Percentiles rank a stretch among this genome's conserved stretches.
These are phyloP conservation scores for Ogataea glucozyma DNA, from an alignment of 805 yeast species.

Conservation along the genomic window DNA sequence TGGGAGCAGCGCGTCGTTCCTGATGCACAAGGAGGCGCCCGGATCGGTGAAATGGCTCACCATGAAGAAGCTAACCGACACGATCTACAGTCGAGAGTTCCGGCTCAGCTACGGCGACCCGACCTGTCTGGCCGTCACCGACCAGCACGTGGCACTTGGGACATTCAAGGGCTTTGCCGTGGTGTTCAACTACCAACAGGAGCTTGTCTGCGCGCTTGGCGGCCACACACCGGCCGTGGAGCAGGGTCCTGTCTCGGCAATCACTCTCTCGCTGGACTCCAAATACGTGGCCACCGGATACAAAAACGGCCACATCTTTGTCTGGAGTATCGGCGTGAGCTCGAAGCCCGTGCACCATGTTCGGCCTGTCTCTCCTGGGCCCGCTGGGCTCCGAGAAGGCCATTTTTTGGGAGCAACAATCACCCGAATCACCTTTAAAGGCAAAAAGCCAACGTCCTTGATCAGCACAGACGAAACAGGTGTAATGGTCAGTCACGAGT, in stretches of 20 bases:
- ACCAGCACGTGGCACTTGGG: slow-evolving; percentile 57
- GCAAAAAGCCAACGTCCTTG: slow-evolving; percentile 55
- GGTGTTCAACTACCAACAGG: slow-evolving; percentile 70
- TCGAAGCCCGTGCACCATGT: slow-evolving; percentile 32
- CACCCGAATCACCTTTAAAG: slow-evolving; percentile 47
- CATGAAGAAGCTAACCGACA: slow-evolving; percentile 27
- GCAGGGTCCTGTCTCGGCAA: slow-evolving; percentile 51
- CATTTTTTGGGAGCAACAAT: slow-evolving; percentile 43
- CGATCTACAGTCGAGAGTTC: slow-evolving; percentile 22
- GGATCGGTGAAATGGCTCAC: slow-evolving; percentile 33
- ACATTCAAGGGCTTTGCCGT: slow-evolving; percentile 66
- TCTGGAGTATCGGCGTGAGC: slow-evolving; percentile 61
- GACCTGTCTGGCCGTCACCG: slow-evolving; percentile 44
- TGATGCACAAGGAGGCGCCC: slow-evolving; percentile 10
- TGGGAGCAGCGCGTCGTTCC: too few relatives aligned
- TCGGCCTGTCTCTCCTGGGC: slow-evolving; percentile 31
- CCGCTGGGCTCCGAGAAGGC: slow-evolving; percentile 21
- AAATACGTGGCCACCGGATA: slow-evolving; percentile 70
- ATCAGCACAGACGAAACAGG: slow-evolving; percentile 59
- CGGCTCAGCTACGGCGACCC: slow-evolving; percentile 50
- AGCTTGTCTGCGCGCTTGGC: slow-evolving; percentile 45
- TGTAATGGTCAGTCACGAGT: slow-evolving; percentile 62
- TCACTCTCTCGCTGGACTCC: slow-evolving; percentile 69
- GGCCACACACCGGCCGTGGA: slow-evolving; percentile 31
- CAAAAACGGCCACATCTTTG: slow-evolving; percentile 57